Percentiles rank a stretch among this genome's conserved stretches.
phyloP scores from a whole-genome alignment of 495 filamentous ascomycete species.

The Hypoxylon subgilvum region DNA sequence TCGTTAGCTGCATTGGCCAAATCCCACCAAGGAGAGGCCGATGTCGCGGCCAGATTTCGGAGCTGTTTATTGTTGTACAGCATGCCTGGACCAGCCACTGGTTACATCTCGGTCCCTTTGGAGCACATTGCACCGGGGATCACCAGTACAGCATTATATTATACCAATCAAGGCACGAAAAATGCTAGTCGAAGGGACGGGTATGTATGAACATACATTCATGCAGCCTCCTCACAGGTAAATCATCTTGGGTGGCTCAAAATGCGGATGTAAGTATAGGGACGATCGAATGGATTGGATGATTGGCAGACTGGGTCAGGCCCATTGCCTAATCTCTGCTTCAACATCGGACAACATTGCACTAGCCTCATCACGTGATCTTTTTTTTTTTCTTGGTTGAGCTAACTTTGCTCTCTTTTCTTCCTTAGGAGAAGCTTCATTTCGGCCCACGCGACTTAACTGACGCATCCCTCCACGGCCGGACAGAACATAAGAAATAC shows the following conservation, averaged over 20 bases:
- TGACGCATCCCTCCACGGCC: slow-evolving; percentile 10
- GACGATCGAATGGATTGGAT: no score
- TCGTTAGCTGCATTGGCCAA: not conserved
- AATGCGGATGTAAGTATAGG: no score
- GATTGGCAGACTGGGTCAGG: no score
- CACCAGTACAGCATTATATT: slow-evolving; percentile 24
- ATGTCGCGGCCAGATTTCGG: slow-evolving; percentile 33
- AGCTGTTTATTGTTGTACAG: slow-evolving; percentile 12
- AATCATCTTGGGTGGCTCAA: not conserved
- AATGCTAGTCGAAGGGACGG: slow-evolving; percentile 10
- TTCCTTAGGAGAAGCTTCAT: slow-evolving; percentile 20
- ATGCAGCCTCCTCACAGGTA: not conserved
- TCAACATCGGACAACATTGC: no score
- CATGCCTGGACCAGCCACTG: slow-evolving; percentile 10
- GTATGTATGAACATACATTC: slow-evolving; percentile 33
- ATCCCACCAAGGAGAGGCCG: slow-evolving; percentile 1
- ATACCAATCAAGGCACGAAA: slow-evolving; percentile 12
- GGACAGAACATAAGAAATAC: slow-evolving; percentile 9
- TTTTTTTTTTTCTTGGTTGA: not conserved
- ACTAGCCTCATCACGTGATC: slow-evolving; percentile 19
- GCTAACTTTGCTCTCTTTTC: slow-evolving; percentile 4
- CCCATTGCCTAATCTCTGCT: no score
- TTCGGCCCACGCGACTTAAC: slow-evolving; percentile 18
- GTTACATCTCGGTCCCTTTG: slow-evolving; percentile 7
- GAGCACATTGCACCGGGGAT: slow-evolving; percentile 4